Percentiles rank a stretch among this genome's conserved stretches.
Conservation (phyloP, 2,329 filamentous ascomycete genomes). For the Monilinia vaccinii-corymbosi region DNA sequence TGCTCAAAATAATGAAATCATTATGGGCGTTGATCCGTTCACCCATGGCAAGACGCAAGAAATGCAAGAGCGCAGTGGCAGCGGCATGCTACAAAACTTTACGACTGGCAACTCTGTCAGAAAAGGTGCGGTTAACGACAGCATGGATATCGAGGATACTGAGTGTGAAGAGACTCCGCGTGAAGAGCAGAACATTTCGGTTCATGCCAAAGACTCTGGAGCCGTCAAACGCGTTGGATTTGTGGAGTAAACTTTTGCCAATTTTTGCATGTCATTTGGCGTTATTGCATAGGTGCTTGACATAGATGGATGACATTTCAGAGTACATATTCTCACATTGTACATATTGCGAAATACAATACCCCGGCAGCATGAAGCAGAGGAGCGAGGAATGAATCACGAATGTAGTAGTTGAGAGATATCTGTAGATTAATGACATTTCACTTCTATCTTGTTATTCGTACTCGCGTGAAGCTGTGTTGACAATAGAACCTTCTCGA, state of each 20-base stretch:
- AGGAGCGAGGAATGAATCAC: neutral
- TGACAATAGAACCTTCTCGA: neutral
- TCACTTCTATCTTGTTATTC: too few species aligned
- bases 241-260: slow-evolving; percentile 6
- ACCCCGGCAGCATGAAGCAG: neutral
- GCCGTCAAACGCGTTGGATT: slow-evolving; percentile 23
- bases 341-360: slow-evolving; percentile 1
- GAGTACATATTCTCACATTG: neutral
- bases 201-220: slow-evolving; percentile 8
- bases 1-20: neutral
- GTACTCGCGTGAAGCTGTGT: too few species aligned
- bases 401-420: neutral
- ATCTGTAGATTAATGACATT: neutral
- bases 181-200: slow-evolving; percentile 11
- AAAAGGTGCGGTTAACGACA: slow-evolving; percentile 23
- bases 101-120: slow-evolving; percentile 1
- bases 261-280: neutral
- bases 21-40: slow-evolving; percentile 23
- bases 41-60: slow-evolving; percentile 15
- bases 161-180: slow-evolving; percentile 19
- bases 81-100: slow-evolving; percentile 17
- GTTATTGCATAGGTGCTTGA: neutral
- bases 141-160: slow-evolving; percentile 28
- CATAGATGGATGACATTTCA: neutral
- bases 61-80: slow-evolving; percentile 26